Evolutionary conservation across 2,329 filamentous ascomycete species (phyloP), one percentile per base, ranked within the genome.

Genomic region (Lomentospora prolificans): DNA sequence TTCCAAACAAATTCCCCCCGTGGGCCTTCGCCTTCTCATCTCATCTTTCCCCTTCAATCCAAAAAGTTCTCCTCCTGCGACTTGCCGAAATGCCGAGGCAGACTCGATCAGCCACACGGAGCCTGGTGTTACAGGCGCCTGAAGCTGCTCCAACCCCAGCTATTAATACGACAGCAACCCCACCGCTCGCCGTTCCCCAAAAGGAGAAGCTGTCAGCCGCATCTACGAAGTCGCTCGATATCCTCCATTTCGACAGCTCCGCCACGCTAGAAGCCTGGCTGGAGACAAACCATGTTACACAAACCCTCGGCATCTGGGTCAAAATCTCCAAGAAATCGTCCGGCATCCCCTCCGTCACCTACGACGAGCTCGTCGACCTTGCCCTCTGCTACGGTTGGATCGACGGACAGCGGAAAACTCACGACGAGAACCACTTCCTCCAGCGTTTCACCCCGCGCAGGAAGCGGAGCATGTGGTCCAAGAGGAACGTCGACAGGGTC

Each of bases 331-430:
- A 80, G 57, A 80, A 78, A 57, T 56, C 64, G 19, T 71, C 72
- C 1, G 63, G 65, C 3, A 65, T 71, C n/a, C 59, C 69, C 1
- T 75, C 76, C 0, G 65, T 82, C 12, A 73, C 71, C 14, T 74
- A 75, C 63, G 72, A 62, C 58, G 67, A 82, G 62, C 80, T 80
- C 1, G 71, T 84, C 17, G 76, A 83, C 62, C 66, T 71, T 31
- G 80, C 80, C 1, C 70, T 85, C 5, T 84, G 80, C 63, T 78
- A 77, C 61, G 81, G 82, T 44, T 85, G 81, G 81, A 85, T 84
- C 57, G 80, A 85, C 63, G 79, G 81, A 0, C 79, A 80, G 61
- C 72, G 72, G 2, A 68, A 68, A 17, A 57, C 67, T 3, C 64
- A 70, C 50, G 75, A 82, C 59, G 70, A 70, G 0, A 61, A 66